Evolutionary conservation across 2,329 filamentous ascomycete genomes (phyloP), one percentile per base, ranked within the genome.

Genomic region (Metarhizium brunneum): DNA sequence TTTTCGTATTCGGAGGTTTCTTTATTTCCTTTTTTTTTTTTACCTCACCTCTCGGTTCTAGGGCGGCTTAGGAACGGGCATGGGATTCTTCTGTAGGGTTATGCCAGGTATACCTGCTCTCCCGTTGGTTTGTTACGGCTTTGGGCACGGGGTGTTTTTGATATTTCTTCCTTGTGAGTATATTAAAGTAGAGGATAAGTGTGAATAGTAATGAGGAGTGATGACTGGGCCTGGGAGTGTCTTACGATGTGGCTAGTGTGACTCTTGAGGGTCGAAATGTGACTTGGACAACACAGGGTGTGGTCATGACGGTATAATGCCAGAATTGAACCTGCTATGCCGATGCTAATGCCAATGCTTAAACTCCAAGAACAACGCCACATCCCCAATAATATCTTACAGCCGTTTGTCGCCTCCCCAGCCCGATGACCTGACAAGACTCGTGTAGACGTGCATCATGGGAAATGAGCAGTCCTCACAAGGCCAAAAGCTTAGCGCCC

Each of bases 401-500:
- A 36, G 2, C 13, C 13, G 35, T 36, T 8, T 36, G 2, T 36
- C 35, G 6, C 8, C 35, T 36, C 6, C 35, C 5, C 4, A 13
- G 35, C 35, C 35, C 13, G 4, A 43, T 18, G 11, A 43, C 40
- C 2, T 16, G 11, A 43, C n/a, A 43, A 43, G 10, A 43, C 16
- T 6, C n/a, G n/a, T 18, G 40, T 16, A 3, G 25, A 25, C 25
- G 4, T 25, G 25, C 25, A 25, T 25, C 25, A 25, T n/a, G 10
- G 42, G 6, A 4, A 43, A 43, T 18, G 18, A 18, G 45, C 14
- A 13, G 30, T 6, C 20, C 5, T 54, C 45, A 61, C 49, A 57
- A 35, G 54, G 56, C 66, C 58, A 67, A 60, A 29, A 77, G 55
- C n/a, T 69, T 70, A 5, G 66, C 68, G 3, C 72, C 77, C 25